Evolutionary conservation across 225 moss, liverwort and hornwort species (phyloP).

Genomic region (Asterella californica): DNA sequence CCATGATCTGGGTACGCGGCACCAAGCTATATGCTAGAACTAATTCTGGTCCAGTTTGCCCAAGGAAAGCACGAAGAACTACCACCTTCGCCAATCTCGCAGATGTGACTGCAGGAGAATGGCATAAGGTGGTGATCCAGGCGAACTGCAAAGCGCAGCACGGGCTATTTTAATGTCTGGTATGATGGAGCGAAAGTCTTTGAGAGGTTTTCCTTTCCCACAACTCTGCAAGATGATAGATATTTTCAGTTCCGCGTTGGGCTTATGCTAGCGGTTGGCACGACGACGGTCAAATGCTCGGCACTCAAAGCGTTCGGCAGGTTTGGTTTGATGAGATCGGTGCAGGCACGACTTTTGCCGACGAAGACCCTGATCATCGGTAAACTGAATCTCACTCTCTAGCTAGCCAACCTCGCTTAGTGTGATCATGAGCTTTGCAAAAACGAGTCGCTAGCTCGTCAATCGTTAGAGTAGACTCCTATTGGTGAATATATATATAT

Average conservation of each 20-base stretch:
- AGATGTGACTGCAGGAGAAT: constrained; percentile 21
- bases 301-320: constrained; percentile 22
- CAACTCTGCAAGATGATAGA: constrained; percentile 24
- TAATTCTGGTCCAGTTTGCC: constrained; percentile 26
- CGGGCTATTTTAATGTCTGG: constrained; percentile 33
- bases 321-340: constrained; percentile 37
- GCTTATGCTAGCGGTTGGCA: constrained; percentile 38
- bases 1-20: constrained; percentile 26
- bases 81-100: constrained; percentile 22
- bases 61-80: background rate
- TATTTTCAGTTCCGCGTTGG: constrained; percentile 19
- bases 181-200: constrained; percentile 21
- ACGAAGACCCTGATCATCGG: constrained; percentile 34
- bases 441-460: too few species aligned
- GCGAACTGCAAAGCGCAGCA: constrained; percentile 26
- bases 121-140: constrained; percentile 37
- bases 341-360: constrained; percentile 18
- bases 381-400: background rate
- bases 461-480: too few species aligned
- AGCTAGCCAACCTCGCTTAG: background rate
- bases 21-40: constrained; percentile 23
- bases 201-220: constrained; percentile 23
- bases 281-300: constrained; percentile 18
- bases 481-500: too few species aligned
- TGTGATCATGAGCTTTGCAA: too few species aligned